Conservation (phyloP, 768 basidiomycete genomes). For the Glaciozyma antarctica region DNA sequence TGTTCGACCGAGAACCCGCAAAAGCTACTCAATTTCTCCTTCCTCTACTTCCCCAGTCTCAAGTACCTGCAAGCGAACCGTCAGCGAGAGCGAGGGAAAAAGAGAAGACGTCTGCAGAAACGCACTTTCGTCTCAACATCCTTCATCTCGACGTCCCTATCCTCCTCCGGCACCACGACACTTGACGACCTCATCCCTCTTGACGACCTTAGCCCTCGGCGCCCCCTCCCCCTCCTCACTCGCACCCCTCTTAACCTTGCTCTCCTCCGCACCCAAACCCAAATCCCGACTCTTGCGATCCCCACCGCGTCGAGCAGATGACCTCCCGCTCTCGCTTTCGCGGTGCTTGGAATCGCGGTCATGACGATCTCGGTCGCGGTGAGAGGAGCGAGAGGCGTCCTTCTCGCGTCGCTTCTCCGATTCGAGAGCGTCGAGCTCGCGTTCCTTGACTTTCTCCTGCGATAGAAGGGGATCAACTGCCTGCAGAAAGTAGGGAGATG, state of each 20-base stretch:
- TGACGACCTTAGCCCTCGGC: conserved; percentile 9
- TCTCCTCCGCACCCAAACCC: not conserved
- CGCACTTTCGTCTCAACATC: not conserved
- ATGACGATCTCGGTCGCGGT: conserved; percentile 8
- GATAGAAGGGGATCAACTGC: conserved; percentile 47
- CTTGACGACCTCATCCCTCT: not conserved
- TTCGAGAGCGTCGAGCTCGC: conserved; percentile 19
- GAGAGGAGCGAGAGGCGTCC: not conserved
- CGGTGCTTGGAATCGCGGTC: conserved; percentile 4
- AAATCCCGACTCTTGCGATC: too few relatives aligned
- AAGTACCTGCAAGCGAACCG: too few relatives aligned
- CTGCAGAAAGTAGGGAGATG: conserved; percentile 35
- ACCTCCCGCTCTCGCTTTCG: not conserved
- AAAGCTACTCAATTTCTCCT: conserved; percentile 27
- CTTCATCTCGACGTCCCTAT: not conserved
- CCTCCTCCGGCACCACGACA: not conserved
- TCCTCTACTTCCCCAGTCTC: conserved; percentile 27
- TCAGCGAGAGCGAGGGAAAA: not conserved
- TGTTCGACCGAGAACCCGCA: not conserved
- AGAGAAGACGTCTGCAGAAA: too few relatives aligned
- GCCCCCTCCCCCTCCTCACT: not conserved
- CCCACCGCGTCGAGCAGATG: not conserved
- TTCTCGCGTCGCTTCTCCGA: not conserved
- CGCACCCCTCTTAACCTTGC: conserved; percentile 4
- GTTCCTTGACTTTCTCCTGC: conserved; percentile 31